phyloP scores from a whole-genome alignment of 2,329 filamentous ascomycete species.

The Emericellopsis atlantica region DNA sequence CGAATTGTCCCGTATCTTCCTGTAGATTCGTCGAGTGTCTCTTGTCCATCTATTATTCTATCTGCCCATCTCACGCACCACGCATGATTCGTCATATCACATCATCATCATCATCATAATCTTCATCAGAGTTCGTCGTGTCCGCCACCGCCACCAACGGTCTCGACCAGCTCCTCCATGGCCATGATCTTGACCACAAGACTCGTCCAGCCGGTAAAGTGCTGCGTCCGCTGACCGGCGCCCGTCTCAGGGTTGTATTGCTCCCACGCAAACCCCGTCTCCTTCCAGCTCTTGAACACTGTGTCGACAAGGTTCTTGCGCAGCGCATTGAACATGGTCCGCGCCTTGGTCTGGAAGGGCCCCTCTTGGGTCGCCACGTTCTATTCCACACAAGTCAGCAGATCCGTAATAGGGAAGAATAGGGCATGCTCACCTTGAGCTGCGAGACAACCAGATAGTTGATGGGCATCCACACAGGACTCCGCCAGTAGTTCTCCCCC shows the following conservation, averaged over 20 bases:
- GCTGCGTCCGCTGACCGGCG: conserved; percentile 85
- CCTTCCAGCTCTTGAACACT: conserved; percentile 75
- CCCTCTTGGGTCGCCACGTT: conserved; percentile 53
- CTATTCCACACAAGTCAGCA: conserved; percentile 14
- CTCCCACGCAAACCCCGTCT: conserved; percentile 96
- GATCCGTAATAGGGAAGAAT: background rate
- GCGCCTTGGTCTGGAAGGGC: conserved; percentile 55
- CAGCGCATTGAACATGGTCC: conserved; percentile 62
- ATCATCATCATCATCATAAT: no score
- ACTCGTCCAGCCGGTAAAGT: conserved; percentile 99
- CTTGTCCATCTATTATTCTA: background rate
- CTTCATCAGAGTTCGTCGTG: conserved; percentile 37
- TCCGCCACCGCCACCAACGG: conserved; percentile 10
- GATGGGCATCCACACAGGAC: conserved; percentile 90
- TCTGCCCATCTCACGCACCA: background rate
- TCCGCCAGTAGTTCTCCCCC: conserved; percentile 93
- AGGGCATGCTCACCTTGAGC: conserved; percentile 49
- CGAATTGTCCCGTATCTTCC: no score
- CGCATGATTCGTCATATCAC: background rate
- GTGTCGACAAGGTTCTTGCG: conserved; percentile 80
- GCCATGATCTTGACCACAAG: conserved; percentile 95
- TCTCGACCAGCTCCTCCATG: conserved; percentile 57
- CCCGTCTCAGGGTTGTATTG: conserved; percentile 95
- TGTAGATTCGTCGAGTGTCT: background rate
- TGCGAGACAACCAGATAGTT: conserved; percentile 80